Evolutionary conservation across 1,284 basidiomycete species (phyloP).

Genomic region (Inonotus hispidus): DNA sequence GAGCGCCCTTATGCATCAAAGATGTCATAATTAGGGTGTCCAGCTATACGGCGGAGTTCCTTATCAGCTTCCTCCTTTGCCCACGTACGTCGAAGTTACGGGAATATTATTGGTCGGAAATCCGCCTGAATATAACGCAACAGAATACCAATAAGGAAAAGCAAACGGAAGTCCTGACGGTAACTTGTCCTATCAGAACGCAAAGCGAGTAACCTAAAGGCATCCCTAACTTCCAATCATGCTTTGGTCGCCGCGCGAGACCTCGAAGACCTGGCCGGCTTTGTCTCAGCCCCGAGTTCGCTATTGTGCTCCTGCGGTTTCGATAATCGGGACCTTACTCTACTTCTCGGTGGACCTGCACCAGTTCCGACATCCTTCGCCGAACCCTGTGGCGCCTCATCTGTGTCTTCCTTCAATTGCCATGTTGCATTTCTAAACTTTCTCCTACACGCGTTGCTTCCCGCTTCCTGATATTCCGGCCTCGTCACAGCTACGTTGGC

Average conservation of each 20-base stretch:
- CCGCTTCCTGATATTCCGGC: conserved; percentile 79
- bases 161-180: neutral
- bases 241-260: neutral
- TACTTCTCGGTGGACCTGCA: neutral
- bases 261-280: neutral
- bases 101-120: neutral
- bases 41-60: neutral
- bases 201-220: neutral
- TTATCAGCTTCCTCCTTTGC: neutral
- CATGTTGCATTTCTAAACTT: conserved; percentile 41
- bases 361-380: neutral
- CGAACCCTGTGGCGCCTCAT: neutral
- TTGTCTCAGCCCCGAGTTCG: neutral
- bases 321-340: neutral
- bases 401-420: conserved; percentile 4
- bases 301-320: neutral
- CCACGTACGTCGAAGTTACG: neutral
- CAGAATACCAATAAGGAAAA: neutral
- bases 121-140: neutral
- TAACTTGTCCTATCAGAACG: neutral
- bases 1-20: too few relatives aligned
- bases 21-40: too few relatives aligned
- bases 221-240: neutral
- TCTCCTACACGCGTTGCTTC: conserved; percentile 64
- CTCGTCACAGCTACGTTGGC: conserved; percentile 56